phyloP scores from a whole-genome alignment of 139 green algal species.

The Medakamo hakoo region DNA sequence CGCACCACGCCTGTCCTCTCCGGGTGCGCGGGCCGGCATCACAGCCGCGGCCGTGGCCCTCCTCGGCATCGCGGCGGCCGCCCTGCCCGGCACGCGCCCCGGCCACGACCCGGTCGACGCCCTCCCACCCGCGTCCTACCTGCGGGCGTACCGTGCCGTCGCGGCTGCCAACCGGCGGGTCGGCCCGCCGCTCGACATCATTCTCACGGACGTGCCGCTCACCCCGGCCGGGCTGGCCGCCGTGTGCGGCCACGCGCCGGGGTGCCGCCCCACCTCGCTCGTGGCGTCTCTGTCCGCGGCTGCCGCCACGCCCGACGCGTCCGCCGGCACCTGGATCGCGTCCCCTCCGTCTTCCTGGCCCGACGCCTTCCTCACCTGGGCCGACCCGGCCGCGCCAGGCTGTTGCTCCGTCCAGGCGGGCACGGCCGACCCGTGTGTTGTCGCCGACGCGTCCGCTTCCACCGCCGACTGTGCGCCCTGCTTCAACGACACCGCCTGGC shows the following conservation, averaged over 20 bases:
- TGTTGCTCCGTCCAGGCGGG: neutral
- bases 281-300: slow-evolving; percentile 23
- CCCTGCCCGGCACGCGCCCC: slow-evolving; percentile 15
- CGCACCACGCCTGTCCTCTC: slow-evolving; percentile 5
- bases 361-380: slow-evolving; percentile 84
- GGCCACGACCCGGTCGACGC: slow-evolving; percentile 77
- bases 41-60: neutral
- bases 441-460: slow-evolving; percentile 19
- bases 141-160: slow-evolving; percentile 77
- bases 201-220: slow-evolving; percentile 59
- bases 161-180: slow-evolving; percentile 53
- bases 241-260: slow-evolving; percentile 35
- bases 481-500: slow-evolving; percentile 31
- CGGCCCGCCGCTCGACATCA: slow-evolving; percentile 69
- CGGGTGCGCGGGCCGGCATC: neutral
- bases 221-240: slow-evolving; percentile 26
- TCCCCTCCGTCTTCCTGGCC: slow-evolving; percentile 71
- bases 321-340: slow-evolving; percentile 29
- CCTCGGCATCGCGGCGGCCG: neutral
- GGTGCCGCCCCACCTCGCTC: slow-evolving; percentile 56
- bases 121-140: slow-evolving; percentile 74
- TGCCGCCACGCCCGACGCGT: neutral
- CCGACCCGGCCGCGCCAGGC: slow-evolving; percentile 27
- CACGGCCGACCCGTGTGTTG: neutral
- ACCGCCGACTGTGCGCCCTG: slow-evolving; percentile 41